phyloP scores from a whole-genome alignment of 768 basidiomycete genomes.

The Suillus paluster region DNA sequence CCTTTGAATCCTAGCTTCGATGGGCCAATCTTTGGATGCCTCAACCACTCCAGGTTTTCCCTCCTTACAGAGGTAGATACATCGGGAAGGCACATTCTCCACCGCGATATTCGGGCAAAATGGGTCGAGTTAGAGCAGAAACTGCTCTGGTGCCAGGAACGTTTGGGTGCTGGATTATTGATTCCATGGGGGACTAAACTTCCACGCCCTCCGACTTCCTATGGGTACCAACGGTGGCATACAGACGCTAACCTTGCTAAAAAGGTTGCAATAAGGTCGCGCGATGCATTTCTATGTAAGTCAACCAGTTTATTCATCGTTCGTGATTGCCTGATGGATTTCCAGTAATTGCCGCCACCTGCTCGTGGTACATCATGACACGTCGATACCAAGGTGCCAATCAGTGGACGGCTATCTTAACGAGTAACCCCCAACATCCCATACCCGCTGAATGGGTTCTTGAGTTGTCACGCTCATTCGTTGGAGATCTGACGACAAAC shows the following conservation, averaged over 20 bases:
- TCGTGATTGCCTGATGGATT: not conserved
- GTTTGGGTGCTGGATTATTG: not conserved
- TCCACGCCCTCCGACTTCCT: not conserved
- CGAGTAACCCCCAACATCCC: not conserved
- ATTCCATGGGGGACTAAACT: not conserved
- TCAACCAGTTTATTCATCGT: not conserved
- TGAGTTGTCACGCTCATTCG: not conserved
- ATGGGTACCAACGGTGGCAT: not conserved
- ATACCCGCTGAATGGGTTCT: not conserved
- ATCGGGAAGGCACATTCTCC: not conserved
- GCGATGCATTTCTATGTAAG: not conserved
- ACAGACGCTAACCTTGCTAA: not conserved
- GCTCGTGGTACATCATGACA: not conserved
- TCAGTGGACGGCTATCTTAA: not conserved
- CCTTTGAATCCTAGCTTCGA: not conserved
- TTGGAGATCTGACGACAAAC: not conserved
- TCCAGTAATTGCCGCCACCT: not conserved
- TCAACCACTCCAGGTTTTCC: not conserved
- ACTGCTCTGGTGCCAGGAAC: not conserved
- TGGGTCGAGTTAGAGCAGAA: not conserved
- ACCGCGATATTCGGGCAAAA: not conserved
- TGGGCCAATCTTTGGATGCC: conserved; percentile 1
- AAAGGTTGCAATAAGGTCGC: not conserved
- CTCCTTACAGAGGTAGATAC: not conserved
- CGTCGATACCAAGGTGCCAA: not conserved